A percentile compares a stretch with the other conserved stretches of the same genome.
These are phyloP conservation scores for Daedaleopsis sinensis DNA, from an alignment of 768 basidiomycete genomes.

Conservation along the genomic window DNA sequence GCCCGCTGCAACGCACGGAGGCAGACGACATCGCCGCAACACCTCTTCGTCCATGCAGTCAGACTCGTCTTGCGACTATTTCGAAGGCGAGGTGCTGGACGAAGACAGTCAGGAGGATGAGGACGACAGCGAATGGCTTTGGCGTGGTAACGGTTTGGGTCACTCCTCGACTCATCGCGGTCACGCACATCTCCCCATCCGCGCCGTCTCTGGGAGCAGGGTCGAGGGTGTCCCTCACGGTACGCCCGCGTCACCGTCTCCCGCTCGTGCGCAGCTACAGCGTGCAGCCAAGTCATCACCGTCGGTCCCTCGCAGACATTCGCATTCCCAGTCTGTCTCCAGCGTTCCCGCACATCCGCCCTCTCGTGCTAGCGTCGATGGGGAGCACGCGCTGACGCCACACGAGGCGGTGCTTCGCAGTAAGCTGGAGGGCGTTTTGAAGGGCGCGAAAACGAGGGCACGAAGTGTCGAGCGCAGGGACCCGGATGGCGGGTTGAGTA, in stretches of 20 bases:
- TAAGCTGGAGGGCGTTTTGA: slow-evolving; percentile 56
- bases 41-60: slow-evolving; percentile 28
- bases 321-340: slow-evolving; percentile 22
- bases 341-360: slow-evolving; percentile 12
- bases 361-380: slow-evolving; percentile 15
- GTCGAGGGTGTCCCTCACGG: slow-evolving; percentile 16
- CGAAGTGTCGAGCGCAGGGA: slow-evolving; percentile 24
- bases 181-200: slow-evolving; percentile 6
- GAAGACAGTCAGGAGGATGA: slow-evolving; percentile 26
- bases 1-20: slow-evolving; percentile 21
- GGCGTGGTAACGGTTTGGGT: slow-evolving; percentile 18
- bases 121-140: slow-evolving; percentile 21
- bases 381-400: slow-evolving; percentile 37
- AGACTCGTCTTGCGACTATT: slow-evolving; percentile 27
- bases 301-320: slow-evolving; percentile 17
- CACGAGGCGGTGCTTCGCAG: slow-evolving; percentile 58
- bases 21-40: slow-evolving; percentile 32
- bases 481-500: slow-evolving; percentile 25
- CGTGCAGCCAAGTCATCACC: slow-evolving; percentile 28
- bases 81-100: slow-evolving; percentile 20
- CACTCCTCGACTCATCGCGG: slow-evolving; percentile 18
- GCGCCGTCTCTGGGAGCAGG: not conserved
- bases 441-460: slow-evolving; percentile 29
- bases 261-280: slow-evolving; percentile 27
- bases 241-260: slow-evolving; percentile 27